Evolutionary conservation across 1,284 basidiomycete genomes (phyloP), one percentile per base, ranked within the genome.

Genomic region (Puccinia coronata): DNA sequence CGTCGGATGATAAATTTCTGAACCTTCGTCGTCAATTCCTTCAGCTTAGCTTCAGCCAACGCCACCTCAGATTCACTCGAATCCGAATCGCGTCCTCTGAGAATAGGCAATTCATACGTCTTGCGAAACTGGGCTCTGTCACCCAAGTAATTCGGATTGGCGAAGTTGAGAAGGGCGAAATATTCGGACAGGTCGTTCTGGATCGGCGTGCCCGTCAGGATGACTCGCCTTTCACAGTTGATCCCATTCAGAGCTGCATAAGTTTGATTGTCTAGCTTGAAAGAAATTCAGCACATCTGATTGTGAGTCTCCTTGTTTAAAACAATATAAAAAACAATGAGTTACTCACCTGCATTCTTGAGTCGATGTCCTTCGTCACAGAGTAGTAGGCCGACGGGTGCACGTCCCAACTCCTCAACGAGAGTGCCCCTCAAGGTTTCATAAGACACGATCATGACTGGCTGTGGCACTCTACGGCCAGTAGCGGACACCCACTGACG

Each of bases 401-500:
- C 93, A 82, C 89, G 90, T 0, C 91, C 91, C 4, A 97, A 88
- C 84, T 95, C 90, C 4, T 88, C 90, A 9, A 91, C 89, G 12
- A 97, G 88, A 1, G 92, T 92, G 31, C 78, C 78, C n/a, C 95
- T 91, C 71, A 99, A 89, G 0, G 95, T 98, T 86, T 99, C 96
- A 84, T 99, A 99, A 0, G 97, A 99, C 0, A 98, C 96, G 83
- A 99, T 98, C 94, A 99, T 95, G 65, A 99, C 96, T 86, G 95
- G 95, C 82, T 95, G 91, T 2, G 93, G 92, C 73, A 97, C 92
- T 84, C 92, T 94, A 82, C 95, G 89, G 23, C 95, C 96, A 49
- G 89, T 88, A 31, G 94, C 93, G 57, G 92, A 90, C 11, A 94
- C 93, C 95, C 95, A 98, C 82, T 93, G 89, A 31, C 90, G 90